A percentile compares a stretch with the other conserved stretches of the same genome.
Conservation (phyloP, 2,329 filamentous ascomycete genomes). For the Uncinocarpus reesii region DNA sequence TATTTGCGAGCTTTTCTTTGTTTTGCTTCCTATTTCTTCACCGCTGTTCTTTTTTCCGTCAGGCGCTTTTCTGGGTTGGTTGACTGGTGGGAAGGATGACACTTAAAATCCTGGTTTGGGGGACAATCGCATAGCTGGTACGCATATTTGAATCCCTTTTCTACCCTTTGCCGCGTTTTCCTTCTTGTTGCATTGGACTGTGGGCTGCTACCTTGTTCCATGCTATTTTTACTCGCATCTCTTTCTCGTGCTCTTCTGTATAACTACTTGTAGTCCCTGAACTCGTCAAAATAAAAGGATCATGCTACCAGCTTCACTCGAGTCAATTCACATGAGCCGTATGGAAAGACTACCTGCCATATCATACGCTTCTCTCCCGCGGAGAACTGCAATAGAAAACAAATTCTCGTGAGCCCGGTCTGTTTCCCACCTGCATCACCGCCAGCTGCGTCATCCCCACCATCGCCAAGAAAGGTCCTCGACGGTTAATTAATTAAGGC, state of each 20-base stretch:
- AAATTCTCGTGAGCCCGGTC: no score
- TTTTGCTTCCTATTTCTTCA: not conserved
- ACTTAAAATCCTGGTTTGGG: constrained; percentile 9
- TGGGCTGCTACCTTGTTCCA: not conserved
- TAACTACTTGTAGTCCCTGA: constrained; percentile 8
- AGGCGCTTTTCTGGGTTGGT: constrained; percentile 11
- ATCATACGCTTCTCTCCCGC: no score
- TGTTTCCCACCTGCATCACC: no score
- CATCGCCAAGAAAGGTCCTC: no score
- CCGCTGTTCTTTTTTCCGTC: not conserved
- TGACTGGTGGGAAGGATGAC: constrained; percentile 5
- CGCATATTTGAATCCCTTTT: constrained; percentile 7
- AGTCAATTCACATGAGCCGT: not conserved
- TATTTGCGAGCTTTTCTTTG: constrained; percentile 1
- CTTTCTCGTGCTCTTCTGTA: constrained; percentile 5
- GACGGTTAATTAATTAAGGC: no score
- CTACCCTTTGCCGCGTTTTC: not conserved
- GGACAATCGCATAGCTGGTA: constrained; percentile 3
- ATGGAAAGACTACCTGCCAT: not conserved
- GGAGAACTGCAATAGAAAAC: no score
- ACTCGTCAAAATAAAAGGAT: not conserved
- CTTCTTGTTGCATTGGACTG: not conserved
- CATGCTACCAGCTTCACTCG: not conserved
- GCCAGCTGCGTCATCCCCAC: no score
- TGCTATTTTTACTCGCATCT: not conserved